phyloP scores from a whole-genome alignment of 805 yeast genomes.

The Ogataea pini region DNA sequence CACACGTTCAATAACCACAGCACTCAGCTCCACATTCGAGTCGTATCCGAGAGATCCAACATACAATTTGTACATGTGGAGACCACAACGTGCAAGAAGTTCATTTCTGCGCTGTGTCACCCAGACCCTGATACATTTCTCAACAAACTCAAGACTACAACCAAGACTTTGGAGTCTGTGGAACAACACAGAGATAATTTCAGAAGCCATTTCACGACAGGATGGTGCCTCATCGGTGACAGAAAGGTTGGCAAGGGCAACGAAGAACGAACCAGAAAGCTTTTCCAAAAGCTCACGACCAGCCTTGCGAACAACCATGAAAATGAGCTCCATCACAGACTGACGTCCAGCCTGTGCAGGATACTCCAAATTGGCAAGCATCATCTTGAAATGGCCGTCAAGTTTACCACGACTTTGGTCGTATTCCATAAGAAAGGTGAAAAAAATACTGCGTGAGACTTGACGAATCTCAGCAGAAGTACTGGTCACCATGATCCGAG shows the following conservation, averaged over 20 bases:
- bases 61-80: constrained; percentile 67
- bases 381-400: constrained; percentile 77
- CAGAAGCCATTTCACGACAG: constrained; percentile 82
- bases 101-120: constrained; percentile 52
- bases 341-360: constrained; percentile 85
- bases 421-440: constrained; percentile 86
- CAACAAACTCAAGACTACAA: constrained; percentile 36
- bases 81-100: constrained; percentile 68
- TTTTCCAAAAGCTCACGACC: constrained; percentile 58
- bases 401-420: constrained; percentile 89
- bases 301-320: constrained; percentile 66
- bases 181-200: constrained; percentile 57
- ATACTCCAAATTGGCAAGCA: constrained; percentile 79
- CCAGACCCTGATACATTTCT: constrained; percentile 59
- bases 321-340: constrained; percentile 86
- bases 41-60: constrained; percentile 49
- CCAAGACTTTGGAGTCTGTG: constrained; percentile 41
- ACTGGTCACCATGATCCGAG: constrained; percentile 86
- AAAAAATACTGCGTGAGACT: constrained; percentile 78
- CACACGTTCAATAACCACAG: constrained; percentile 31
- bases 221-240: constrained; percentile 75
- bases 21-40: constrained; percentile 25
- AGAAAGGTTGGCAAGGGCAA: constrained; percentile 74
- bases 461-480: constrained; percentile 82
- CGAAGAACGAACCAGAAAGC: constrained; percentile 74